Conservation (phyloP, 257 asterid genomes). For the Avicennia marina region DNA sequence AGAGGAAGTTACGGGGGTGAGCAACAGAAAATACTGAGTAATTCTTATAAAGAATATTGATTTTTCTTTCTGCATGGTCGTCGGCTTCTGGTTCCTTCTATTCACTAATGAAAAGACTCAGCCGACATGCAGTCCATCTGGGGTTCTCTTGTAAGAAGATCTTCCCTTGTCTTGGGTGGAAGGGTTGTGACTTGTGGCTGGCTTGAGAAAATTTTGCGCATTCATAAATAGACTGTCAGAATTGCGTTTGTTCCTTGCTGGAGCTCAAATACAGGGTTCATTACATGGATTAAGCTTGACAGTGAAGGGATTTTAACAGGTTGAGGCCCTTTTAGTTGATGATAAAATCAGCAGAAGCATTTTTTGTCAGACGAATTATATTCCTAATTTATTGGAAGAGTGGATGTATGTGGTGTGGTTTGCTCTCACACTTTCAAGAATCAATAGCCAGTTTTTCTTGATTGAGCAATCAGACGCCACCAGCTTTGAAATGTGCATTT, state of each 20-base stretch:
- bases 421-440: slow-evolving; percentile 13
- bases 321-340: background rate
- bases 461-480: slow-evolving; percentile 17
- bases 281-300: background rate
- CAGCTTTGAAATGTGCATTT: background rate
- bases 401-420: background rate
- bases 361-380: background rate
- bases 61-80: background rate
- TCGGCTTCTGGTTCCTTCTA: background rate
- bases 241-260: too few relatives aligned
- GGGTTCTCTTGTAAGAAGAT: background rate
- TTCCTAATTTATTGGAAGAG: background rate
- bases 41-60: slow-evolving; percentile 6
- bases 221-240: too few relatives aligned
- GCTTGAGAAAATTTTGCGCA: too few relatives aligned
- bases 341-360: too few relatives aligned
- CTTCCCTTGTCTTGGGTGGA: too few relatives aligned
- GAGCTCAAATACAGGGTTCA: too few relatives aligned
- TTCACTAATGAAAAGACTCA: background rate
- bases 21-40: slow-evolving; percentile 9
- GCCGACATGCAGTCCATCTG: background rate
- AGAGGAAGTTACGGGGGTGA: slow-evolving; percentile 11
- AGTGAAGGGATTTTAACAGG: background rate
- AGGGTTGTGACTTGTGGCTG: too few relatives aligned
- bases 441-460: slow-evolving; percentile 5